Base-by-base conservation (phyloP, 768 basidiomycete species). In the Phaeotremella fagi region DNA sequence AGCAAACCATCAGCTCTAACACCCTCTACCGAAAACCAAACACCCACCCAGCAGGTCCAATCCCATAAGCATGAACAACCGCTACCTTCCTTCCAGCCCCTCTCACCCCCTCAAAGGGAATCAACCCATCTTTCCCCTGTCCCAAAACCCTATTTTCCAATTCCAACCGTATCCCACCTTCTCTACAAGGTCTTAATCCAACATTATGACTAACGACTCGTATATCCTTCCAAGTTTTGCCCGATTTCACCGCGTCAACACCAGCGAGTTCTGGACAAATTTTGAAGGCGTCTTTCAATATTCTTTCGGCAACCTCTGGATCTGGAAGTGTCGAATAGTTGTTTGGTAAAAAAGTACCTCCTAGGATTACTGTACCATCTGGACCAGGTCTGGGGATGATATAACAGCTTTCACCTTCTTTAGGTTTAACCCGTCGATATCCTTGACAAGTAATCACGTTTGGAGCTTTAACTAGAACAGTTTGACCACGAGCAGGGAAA, bases 401-500 rank as follows among this genome's bases (percentile, higher is more conserved):
- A 70, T 86, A 85, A 1, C 79, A 79, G 5, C 71, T 68, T 24
- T 76, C 66, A 3, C 20, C 61, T 52, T 16, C 35, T 5, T 7
- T 26, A 12, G 46, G 46, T 22, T 14, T 28, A 11, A 28, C 25
- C 16, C 14, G 4, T 66, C 64, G 14, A 57, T 58, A 18, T 56
- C 60, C 77, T 54, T 69, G 41, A 54, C 61, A 61, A 51, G 78
- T 76, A 38, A 75, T 79, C 41, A 88, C 76, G 75, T 80, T 79
- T 0, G 85, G 83, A 2, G 87, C 86, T 33, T 81, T 74, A 20
- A 92, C 78, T 16, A 90, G 71, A 7, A 91, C 83, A 0, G 87
- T 85, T 75, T 94, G 91, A 6, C 90, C 90, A 38, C 89, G 79
- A 58, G 90, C 80, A 0, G 90, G 88, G 67, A 82, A 83, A 22